Percentiles rank a stretch among this genome's conserved stretches.
Evolutionary conservation across 2,329 filamentous ascomycete genomes (phyloP).

Genomic region (Biscogniauxia marginata): DNA sequence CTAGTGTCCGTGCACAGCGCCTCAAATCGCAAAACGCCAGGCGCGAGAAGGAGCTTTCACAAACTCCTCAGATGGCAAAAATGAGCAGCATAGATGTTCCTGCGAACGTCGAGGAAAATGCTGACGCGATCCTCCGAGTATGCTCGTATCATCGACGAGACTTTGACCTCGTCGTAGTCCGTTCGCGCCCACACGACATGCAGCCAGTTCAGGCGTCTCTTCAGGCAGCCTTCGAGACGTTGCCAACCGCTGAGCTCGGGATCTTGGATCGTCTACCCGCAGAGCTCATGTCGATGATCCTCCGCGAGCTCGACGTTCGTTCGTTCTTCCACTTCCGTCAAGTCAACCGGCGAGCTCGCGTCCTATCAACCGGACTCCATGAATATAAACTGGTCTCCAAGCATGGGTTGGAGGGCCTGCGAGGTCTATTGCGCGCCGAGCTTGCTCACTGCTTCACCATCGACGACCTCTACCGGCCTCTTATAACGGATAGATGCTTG

Average conservation of each 20-base stretch:
- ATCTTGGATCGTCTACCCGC: conserved; percentile 15
- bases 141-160: conserved; percentile 23
- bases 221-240: conserved; percentile 18
- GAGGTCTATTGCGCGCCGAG: conserved; percentile 17
- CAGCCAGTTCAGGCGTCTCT: conserved; percentile 19
- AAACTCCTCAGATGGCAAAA: too few species aligned
- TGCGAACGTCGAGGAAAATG: conserved; percentile 3
- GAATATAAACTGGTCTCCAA: conserved; percentile 19
- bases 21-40: too few species aligned
- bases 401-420: conserved; percentile 18
- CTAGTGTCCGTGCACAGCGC: too few species aligned
- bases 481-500: conserved; percentile 18
- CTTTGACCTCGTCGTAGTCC: conserved; percentile 17
- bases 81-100: neutral
- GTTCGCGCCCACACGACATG: conserved; percentile 19
- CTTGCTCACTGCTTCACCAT: conserved; percentile 19
- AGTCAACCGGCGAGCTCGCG: conserved; percentile 13
- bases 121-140: conserved; percentile 15
- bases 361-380: conserved; percentile 12
- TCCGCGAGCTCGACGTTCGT: conserved; percentile 18
- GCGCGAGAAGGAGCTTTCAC: too few species aligned
- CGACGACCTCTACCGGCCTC: conserved; percentile 16
- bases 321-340: conserved; percentile 16
- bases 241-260: conserved; percentile 14
- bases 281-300: conserved; percentile 18